Base-by-base conservation (phyloP, 352 stramenopile genomes). In the Globisporangium echinulatum region DNA sequence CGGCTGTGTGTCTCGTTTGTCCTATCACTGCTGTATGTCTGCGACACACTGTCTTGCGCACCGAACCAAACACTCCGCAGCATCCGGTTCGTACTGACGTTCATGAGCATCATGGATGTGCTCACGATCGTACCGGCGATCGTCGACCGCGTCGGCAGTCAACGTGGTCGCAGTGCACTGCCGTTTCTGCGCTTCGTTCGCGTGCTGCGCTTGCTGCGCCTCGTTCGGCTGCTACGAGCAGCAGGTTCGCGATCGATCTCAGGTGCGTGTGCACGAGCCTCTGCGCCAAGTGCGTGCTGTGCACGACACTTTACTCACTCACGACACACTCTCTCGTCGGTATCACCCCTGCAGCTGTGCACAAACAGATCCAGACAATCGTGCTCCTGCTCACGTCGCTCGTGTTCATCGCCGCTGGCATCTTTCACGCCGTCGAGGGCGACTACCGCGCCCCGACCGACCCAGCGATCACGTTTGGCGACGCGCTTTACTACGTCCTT, bases 321-420 rank as follows among this genome's bases (percentile, higher is more conserved):
- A 44, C 40, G 40, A 7, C 15, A n/a, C 19, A 1, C 4, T 48
- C 15, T 47, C 7, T 25, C 44, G 40, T 51, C 36, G 39, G 46
- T 44, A 44, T 44, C 17, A 19, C 17, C 6, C 6, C 14, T 37
- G 4, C 52, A 74, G 76, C 79, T 17, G 74, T 88, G 14, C 75
- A 86, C 52, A 85, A 82, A 58, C 79, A 86, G 63, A 74, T 88
- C 6, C 75, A 82, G 62, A 81, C 73, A 13, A 80, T 88, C 54
- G 52, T 80, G n/a, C 68, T 88, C 38, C 70, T 88, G 33, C 77
- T 80, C 49, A 76, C 72, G 33, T 85, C 74, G 65, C 80, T 88
- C 46, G 67, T 86, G 14, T 88, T 88, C 62, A 82, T 88, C 17
- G 69, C 78, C 5, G 78, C 78, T 1, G 75, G 75, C 3, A 56